These are phyloP conservation scores for Petunia axillaris DNA, from an alignment of 257 asterid genomes.

Conservation along the genomic window DNA sequence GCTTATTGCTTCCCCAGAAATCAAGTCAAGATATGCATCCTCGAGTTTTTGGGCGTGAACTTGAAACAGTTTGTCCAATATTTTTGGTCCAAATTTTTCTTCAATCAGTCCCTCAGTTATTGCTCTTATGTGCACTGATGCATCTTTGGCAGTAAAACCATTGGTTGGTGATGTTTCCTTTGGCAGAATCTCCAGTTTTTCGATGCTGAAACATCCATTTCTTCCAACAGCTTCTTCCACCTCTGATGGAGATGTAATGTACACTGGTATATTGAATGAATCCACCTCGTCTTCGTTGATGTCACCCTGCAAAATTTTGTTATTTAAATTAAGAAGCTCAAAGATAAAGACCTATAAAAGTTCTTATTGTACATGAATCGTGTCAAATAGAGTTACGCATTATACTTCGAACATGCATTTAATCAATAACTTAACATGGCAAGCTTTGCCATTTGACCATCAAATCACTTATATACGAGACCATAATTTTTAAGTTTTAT, in stretches of 20 bases:
- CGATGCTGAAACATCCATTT: slow-evolving; percentile 32
- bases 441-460: too few species aligned
- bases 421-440: too few species aligned
- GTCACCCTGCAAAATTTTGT: slow-evolving; percentile 34
- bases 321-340: neutral
- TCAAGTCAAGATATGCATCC: slow-evolving; percentile 16
- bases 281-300: slow-evolving; percentile 37
- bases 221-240: slow-evolving; percentile 26
- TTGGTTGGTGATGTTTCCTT: neutral
- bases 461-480: too few species aligned
- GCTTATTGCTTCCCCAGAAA: slow-evolving; percentile 15
- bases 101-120: slow-evolving; percentile 17
- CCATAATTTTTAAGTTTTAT: too few species aligned
- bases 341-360: too few species aligned
- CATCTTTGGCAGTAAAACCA: slow-evolving; percentile 1
- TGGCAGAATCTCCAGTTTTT: slow-evolving; percentile 27
- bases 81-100: slow-evolving; percentile 15
- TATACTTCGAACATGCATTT: too few species aligned
- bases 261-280: slow-evolving; percentile 42
- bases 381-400: too few species aligned
- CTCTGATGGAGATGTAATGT: slow-evolving; percentile 35
- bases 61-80: slow-evolving; percentile 21
- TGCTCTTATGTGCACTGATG: slow-evolving; percentile 13
- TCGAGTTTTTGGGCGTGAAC: neutral
- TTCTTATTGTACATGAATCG: too few species aligned